phyloP scores from a whole-genome alignment of 306 rosid species.

The Fragaria iinumae region DNA sequence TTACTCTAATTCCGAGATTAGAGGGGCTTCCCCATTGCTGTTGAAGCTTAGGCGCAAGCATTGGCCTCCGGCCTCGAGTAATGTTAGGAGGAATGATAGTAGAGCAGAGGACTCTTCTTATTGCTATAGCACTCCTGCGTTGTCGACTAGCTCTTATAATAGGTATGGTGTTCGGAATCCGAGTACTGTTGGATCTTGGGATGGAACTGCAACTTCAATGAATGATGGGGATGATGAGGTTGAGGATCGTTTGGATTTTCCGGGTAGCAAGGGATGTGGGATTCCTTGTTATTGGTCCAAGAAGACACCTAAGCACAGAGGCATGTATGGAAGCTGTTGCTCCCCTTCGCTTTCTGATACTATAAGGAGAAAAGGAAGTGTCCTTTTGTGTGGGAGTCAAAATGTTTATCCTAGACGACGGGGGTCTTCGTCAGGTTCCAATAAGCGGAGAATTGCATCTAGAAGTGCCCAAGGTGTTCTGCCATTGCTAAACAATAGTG shows the following conservation, averaged over 20 bases:
- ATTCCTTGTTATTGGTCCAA: conserved; percentile 95
- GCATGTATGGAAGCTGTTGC: conserved; percentile 65
- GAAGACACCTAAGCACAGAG: conserved; percentile 69
- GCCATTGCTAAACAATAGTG: conserved; percentile 69
- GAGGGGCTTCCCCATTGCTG: conserved; percentile 70
- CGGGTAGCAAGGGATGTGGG: conserved; percentile 87
- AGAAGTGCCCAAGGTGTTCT: conserved; percentile 74
- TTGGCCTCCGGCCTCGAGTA: conserved; percentile 60
- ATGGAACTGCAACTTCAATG: conserved; percentile 74
- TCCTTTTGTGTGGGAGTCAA: conserved; percentile 74
- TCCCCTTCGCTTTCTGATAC: conserved; percentile 92
- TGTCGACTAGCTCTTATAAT: conserved; percentile 84
- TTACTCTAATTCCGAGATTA: conserved; percentile 57
- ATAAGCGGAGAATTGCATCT: conserved; percentile 50
- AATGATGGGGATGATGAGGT: conserved; percentile 74
- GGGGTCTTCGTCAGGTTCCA: conserved; percentile 45
- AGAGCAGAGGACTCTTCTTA: conserved; percentile 79
- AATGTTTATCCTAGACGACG: conserved; percentile 52
- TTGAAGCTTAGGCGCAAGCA: conserved; percentile 58
- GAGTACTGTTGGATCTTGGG: conserved; percentile 93
- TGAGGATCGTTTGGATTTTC: conserved; percentile 69
- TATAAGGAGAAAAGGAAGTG: conserved; percentile 78
- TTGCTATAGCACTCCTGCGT: conserved; percentile 88
- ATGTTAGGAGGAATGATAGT: conserved; percentile 41
- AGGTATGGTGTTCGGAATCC: conserved; percentile 57